These are phyloP conservation scores for Fragaria ananassa DNA, from an alignment of 306 rosid species.

Conservation along the genomic window DNA sequence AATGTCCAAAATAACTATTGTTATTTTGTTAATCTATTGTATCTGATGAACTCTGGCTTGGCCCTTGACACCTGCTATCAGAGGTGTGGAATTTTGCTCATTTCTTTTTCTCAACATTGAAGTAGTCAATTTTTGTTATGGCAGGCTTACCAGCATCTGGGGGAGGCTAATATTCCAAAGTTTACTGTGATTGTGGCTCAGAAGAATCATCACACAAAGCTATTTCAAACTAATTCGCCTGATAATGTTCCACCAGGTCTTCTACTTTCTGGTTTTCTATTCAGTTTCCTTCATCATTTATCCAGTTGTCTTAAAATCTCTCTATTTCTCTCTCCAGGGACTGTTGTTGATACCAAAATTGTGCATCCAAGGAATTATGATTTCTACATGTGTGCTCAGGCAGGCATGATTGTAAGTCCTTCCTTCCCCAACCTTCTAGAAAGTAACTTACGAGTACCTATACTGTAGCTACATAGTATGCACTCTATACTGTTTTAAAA, in stretches of 20 bases:
- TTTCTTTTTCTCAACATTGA: constrained; percentile 19
- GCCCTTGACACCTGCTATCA: background rate
- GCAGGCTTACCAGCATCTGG: constrained; percentile 83
- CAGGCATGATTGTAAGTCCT: constrained; percentile 66
- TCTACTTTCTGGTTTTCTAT: constrained; percentile 19
- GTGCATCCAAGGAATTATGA: constrained; percentile 77
- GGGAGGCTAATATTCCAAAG: constrained; percentile 63
- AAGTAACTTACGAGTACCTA: background rate
- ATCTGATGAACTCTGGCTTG: constrained; percentile 4
- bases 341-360: constrained; percentile 74
- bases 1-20: background rate
- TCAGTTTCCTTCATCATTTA: background rate
- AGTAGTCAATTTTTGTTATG: constrained; percentile 24
- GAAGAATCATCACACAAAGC: constrained; percentile 79
- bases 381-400: constrained; percentile 88
- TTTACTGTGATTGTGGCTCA: constrained; percentile 79
- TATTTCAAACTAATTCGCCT: constrained; percentile 54
- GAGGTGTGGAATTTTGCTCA: background rate
- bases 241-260: constrained; percentile 91
- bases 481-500: background rate
- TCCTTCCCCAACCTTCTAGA: background rate
- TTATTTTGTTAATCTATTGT: background rate
- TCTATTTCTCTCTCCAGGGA: constrained; percentile 49
- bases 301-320: constrained; percentile 5
- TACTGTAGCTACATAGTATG: background rate